Evolutionary conservation across 2,329 filamentous ascomycete species (phyloP), one percentile per base, ranked within the genome.

Genomic region (Colletotrichum echinochloae): DNA sequence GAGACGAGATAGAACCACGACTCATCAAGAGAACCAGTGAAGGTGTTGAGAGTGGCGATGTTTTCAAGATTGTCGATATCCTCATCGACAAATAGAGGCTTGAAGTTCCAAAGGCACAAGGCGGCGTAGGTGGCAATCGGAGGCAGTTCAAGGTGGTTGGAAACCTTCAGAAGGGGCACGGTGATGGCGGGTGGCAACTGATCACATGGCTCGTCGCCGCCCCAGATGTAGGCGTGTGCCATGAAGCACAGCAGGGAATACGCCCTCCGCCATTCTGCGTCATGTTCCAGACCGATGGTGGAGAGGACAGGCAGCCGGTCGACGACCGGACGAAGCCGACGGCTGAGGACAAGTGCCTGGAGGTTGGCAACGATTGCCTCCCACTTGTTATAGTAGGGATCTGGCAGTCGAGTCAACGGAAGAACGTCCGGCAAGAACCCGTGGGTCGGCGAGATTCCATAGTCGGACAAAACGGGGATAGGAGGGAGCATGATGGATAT

Each of bases 1-100:
- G 94, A 98, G 62, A 98, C 90, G 16, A 99, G 87, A 79, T 98
- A 99, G 79, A 99, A 99, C 96, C 96, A 99, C 73, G 96, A 97
- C 83, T 99, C 96, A 78, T 99, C 96, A 65, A 97, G 85, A 9
- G 94, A 95, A 60, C 96, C 96, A 20, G 96, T 98, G 78, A 98
- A 97, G 20, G 96, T 98, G 76, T 91, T 90, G 71, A 98, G 86
- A 2, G 94, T 96, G 49, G 94, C 91, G 66, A 99, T 87, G 76
- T 99, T 98, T 77, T 96, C 91, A 55, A 98, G 87, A 73, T 90
- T 90, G 77, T 97, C 94, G 67, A 96, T 89, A 44, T 89, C 88
- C 80, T 98, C 95, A 72, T 94, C 89, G 70, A 90, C 83, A 78
- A 98, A 98, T 65, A 98, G 88, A 0, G 95, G 94, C 81, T 95